Percentiles rank a stretch among this genome's conserved stretches.
Conservation (phyloP, 2,329 filamentous ascomycete species). For the Neurospora crassa region DNA sequence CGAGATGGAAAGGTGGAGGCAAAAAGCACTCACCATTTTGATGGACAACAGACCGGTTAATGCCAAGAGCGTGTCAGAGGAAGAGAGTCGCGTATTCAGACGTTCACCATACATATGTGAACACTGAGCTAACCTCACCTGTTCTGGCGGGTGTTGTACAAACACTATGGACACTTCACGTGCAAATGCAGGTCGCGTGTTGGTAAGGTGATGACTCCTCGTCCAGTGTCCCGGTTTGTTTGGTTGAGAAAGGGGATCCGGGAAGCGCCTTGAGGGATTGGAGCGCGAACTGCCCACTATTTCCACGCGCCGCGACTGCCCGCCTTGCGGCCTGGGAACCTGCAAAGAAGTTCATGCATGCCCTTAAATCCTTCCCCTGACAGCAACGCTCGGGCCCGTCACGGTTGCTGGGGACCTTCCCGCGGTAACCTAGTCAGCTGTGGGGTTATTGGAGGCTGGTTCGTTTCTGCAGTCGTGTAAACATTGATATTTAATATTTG, state of each 20-base stretch:
- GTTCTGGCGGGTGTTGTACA: neutral
- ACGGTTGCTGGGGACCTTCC: neutral
- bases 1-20: neutral
- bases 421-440: neutral
- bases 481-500: neutral
- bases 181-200: neutral
- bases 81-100: neutral
- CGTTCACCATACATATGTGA: neutral
- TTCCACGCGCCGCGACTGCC: neutral
- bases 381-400: neutral
- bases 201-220: neutral
- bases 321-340: neutral
- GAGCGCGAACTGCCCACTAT: neutral
- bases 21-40: neutral
- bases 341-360: neutral
- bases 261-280: neutral
- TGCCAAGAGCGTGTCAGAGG: neutral
- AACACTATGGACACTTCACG: neutral
- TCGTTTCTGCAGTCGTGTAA: neutral
- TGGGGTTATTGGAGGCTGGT: neutral
- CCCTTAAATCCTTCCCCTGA: neutral
- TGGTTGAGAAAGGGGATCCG: neutral
- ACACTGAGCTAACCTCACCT: neutral
- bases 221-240: neutral
- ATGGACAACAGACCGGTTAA: neutral